Percentiles rank a stretch among this genome's conserved stretches.
These are phyloP conservation scores for Penicillium ochrochloron DNA, from an alignment of 495 filamentous ascomycete species.

Conservation along the genomic window DNA sequence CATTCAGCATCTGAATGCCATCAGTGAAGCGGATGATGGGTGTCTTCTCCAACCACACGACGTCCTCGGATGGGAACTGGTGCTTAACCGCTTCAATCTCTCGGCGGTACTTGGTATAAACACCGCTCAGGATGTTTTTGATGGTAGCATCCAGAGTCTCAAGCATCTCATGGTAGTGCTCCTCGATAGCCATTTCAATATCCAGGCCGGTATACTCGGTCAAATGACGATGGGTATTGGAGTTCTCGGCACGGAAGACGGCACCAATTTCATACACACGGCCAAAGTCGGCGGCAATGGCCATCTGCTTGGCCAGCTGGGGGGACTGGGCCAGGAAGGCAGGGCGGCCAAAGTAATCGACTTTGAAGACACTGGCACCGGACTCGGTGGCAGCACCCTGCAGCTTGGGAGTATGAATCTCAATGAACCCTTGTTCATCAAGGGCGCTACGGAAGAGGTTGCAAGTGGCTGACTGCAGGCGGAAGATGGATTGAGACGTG, in stretches of 20 bases:
- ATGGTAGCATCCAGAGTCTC: slow-evolving; percentile 76
- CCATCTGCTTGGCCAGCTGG: slow-evolving; percentile 94
- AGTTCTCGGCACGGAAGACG: slow-evolving; percentile 94
- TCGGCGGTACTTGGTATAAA: slow-evolving; percentile 66
- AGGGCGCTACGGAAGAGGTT: slow-evolving; percentile 79
- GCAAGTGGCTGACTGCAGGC: slow-evolving; percentile 72
- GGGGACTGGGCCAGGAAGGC: slow-evolving; percentile 89
- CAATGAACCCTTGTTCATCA: slow-evolving; percentile 72
- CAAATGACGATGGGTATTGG: slow-evolving; percentile 91
- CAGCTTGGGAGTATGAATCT: slow-evolving; percentile 87
- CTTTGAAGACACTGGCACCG: slow-evolving; percentile 86
- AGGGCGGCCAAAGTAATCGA: slow-evolving; percentile 82
- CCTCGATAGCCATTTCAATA: slow-evolving; percentile 93
- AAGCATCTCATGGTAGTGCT: slow-evolving; percentile 85
- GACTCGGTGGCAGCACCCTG: slow-evolving; percentile 90
- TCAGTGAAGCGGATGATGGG: slow-evolving; percentile 81
- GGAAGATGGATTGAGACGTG: slow-evolving; percentile 86
- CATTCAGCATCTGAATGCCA: slow-evolving; percentile 77
- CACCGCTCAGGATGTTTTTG: slow-evolving; percentile 78
- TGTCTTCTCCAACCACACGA: slow-evolving; percentile 82
- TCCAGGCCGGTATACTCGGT: slow-evolving; percentile 96
- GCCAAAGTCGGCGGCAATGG: slow-evolving; percentile 85
- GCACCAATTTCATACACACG: slow-evolving; percentile 87
- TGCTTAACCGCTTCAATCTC: slow-evolving; percentile 70
- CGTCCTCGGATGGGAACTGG: slow-evolving; percentile 68